Evolutionary conservation across 2,329 filamentous ascomycete genomes (phyloP), one percentile per base, ranked within the genome.

Genomic region (Hymenoscyphus occultus): DNA sequence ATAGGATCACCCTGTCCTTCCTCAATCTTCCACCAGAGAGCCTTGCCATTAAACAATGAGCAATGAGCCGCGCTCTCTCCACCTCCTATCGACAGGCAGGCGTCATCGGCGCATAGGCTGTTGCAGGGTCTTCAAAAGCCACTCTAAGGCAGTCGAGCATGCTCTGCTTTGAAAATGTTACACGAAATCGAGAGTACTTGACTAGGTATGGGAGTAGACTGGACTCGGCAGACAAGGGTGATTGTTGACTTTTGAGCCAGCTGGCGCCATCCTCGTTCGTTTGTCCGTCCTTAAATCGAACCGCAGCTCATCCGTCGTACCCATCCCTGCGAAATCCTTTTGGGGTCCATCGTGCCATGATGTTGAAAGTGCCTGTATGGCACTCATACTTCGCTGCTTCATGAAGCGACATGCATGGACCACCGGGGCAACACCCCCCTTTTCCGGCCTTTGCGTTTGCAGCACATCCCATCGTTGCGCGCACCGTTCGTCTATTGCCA

Each of bases 351-450:
- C 19, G 45, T 61, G 39, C 28, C 12, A 19, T 28, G 48, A 4
- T 54, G 48, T 16, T 28, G 48, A 54, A 51, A 54, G 48, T 10
- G 28, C 28, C 2, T 28, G 28, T 28, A 28, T 28, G 35, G 9
- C 9, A 35, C 22, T 22, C 19, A 54, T 54, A 22, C 13, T 39
- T 62, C 31, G 48, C 32, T 40, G 60, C 60, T 40, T 57, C 48
- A 56, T 56, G 48, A 62, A 56, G 60, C 31, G 60, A 62, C 10
- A 39, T 56, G 60, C 60, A 42, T 39, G n/a, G 35, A 13, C 19
- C 19, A 54, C 48, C 45, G 9, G 45, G 45, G 60, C 28, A 31
- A 62, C n/a, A 16, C 45, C 32, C 39, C 28, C 60, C 60, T 13
- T 35, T 39, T 56, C 22, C 32, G 32, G 48, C 31, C 12, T 48